phyloP scores from a whole-genome alignment of 176 grass and related monocot species.

The Poa annua region DNA sequence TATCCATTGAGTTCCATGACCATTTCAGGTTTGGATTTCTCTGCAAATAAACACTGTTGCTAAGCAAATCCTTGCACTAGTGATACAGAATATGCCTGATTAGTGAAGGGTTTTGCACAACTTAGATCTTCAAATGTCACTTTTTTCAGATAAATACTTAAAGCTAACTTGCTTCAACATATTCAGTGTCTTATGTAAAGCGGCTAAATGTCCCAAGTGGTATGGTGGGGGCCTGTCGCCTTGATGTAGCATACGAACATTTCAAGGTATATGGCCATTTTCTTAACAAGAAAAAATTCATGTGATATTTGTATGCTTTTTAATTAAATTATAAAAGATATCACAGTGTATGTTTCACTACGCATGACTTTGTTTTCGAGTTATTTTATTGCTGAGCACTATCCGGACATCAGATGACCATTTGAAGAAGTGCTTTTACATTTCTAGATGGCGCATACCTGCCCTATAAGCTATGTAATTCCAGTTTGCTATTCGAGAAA shows the following conservation, averaged over 20 bases:
- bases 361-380: not conserved
- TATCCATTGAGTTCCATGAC: not conserved
- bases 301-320: not conserved
- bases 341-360: not conserved
- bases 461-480: not conserved
- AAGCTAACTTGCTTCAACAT: slow-evolving; percentile 44
- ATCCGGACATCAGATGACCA: not conserved
- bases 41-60: not conserved
- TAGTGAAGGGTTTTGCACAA: slow-evolving; percentile 16
- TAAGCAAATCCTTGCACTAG: not conserved
- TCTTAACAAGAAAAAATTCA: slow-evolving; percentile 11
- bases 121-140: not conserved
- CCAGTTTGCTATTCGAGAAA: not conserved
- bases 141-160: slow-evolving; percentile 13
- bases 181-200: slow-evolving; percentile 89
- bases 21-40: not conserved
- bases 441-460: slow-evolving; percentile 7
- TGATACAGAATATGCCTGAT: not conserved
- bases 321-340: not conserved
- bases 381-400: not conserved
- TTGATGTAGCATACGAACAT: slow-evolving; percentile 95
- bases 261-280: slow-evolving; percentile 72
- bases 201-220: slow-evolving; percentile 83
- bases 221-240: slow-evolving; percentile 95
- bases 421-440: slow-evolving; percentile 12